Conservation (phyloP, 202 grass and related monocot species). For the Eragrostis tef region DNA sequence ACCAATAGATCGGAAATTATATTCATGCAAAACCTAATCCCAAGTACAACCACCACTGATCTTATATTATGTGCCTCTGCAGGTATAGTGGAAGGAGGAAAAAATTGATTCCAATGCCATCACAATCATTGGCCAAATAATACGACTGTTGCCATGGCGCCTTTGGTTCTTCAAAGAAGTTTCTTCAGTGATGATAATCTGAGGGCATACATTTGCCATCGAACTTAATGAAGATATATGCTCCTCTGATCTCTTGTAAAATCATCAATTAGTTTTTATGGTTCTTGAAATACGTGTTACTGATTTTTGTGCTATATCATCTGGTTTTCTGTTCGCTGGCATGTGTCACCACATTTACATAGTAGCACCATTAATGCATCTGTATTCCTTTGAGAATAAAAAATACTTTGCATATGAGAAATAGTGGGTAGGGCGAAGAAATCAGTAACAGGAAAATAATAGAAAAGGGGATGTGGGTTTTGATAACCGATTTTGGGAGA, state of each 20-base stretch:
- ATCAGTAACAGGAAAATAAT: no score
- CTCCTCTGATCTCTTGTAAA: constrained; percentile 36
- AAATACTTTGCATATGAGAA: no score
- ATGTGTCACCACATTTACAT: no score
- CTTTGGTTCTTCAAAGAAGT: not conserved
- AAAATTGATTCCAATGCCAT: constrained; percentile 14
- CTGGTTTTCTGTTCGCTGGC: not conserved
- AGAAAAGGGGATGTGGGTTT: no score
- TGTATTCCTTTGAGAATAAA: no score
- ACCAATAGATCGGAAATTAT: not conserved
- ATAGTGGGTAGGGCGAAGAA: no score
- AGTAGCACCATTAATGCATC: no score
- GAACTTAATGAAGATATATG: constrained; percentile 39
- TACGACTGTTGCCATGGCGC: not conserved
- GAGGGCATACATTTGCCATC: constrained; percentile 36
- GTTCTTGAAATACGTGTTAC: constrained; percentile 19
- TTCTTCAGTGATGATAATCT: constrained; percentile 22
- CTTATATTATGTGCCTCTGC: constrained; percentile 18
- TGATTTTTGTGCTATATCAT: not conserved
- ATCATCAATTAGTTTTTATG: constrained; percentile 20
- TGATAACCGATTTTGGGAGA: no score
- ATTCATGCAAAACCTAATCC: not conserved
- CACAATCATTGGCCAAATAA: constrained; percentile 35
- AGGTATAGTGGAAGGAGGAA: constrained; percentile 47
- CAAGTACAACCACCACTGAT: not conserved